Percentiles rank a stretch among this genome's conserved stretches.
phyloP scores from a whole-genome alignment of 768 basidiomycete species.

The Astraeus odoratus region DNA sequence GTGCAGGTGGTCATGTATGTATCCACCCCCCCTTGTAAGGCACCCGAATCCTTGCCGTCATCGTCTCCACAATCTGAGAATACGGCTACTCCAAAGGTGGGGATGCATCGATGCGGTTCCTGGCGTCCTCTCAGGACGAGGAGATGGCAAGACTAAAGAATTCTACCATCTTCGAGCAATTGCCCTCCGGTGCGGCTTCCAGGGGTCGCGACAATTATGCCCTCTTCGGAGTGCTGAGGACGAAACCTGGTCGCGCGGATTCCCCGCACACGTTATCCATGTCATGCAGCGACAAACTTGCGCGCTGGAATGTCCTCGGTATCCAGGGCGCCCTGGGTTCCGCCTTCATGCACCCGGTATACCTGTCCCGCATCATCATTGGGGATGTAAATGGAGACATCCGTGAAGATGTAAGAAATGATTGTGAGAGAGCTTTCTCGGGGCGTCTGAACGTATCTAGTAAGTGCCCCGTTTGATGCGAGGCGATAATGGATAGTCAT shows the following conservation, averaged over 20 bases:
- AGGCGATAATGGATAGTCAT: not conserved
- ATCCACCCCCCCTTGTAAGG: conserved; percentile 57
- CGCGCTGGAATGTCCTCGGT: conserved; percentile 77
- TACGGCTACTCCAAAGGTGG: conserved; percentile 54
- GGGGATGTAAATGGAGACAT: conserved; percentile 54
- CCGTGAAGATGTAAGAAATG: conserved; percentile 38
- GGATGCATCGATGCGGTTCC: conserved; percentile 77
- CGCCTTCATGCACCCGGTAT: conserved; percentile 50
- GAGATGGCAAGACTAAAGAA: conserved; percentile 67
- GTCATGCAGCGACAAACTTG: conserved; percentile 96
- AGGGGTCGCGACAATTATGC: conserved; percentile 80
- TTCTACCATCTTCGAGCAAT: conserved; percentile 28
- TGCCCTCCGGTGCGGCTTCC: conserved; percentile 37
- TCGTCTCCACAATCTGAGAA: conserved; percentile 2
- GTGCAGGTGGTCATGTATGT: conserved; percentile 66
- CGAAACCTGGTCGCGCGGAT: conserved; percentile 92
- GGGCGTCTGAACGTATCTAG: conserved; percentile 45
- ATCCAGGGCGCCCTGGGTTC: conserved; percentile 78
- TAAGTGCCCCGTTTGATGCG: conserved; percentile 11
- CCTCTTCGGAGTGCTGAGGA: conserved; percentile 71
- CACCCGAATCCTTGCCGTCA: conserved; percentile 40
- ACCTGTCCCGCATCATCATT: conserved; percentile 58
- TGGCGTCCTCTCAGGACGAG: conserved; percentile 69
- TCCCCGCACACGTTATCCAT: conserved; percentile 76
- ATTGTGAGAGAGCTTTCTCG: conserved; percentile 67